A percentile compares a stretch with the other conserved stretches of the same genome.
Evolutionary conservation across 2,329 filamentous ascomycete genomes (phyloP).

Genomic region (Botrytis elliptica): DNA sequence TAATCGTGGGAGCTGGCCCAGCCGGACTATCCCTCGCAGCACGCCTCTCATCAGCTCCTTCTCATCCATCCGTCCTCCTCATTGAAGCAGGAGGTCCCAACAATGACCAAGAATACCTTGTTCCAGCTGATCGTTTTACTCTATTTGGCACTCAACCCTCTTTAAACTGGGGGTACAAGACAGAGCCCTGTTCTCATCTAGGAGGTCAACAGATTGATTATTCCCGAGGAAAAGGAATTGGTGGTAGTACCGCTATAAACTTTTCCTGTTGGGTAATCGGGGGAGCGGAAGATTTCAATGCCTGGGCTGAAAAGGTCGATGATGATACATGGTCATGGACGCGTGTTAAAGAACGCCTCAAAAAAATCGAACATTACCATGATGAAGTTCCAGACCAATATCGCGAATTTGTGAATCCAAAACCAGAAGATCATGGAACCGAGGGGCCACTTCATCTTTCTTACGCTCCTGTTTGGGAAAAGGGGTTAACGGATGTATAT

Average conservation of each 20-base stretch:
- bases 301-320: conserved; percentile 55
- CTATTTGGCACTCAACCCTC: conserved; percentile 44
- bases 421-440: conserved; percentile 49
- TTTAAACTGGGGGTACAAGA: conserved; percentile 36
- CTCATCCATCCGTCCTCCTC: conserved; percentile 54
- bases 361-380: conserved; percentile 55
- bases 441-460: conserved; percentile 49
- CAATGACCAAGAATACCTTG: conserved; percentile 47
- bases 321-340: conserved; percentile 58
- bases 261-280: conserved; percentile 52
- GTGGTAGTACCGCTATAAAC: conserved; percentile 44
- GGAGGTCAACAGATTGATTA: conserved; percentile 34
- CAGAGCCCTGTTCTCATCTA: conserved; percentile 32
- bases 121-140: conserved; percentile 55
- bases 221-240: conserved; percentile 42
- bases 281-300: conserved; percentile 58
- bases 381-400: conserved; percentile 42
- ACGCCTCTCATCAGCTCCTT: conserved; percentile 48
- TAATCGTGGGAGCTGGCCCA: conserved; percentile 50
- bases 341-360: conserved; percentile 50
- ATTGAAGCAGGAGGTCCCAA: conserved; percentile 58
- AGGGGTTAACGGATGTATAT: conserved; percentile 46
- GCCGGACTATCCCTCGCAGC: conserved; percentile 57
- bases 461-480: conserved; percentile 51
- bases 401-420: conserved; percentile 48